Evolutionary conservation across 1,139 yeast species (phyloP).

Genomic region (Blastobotrys buckinghamii): DNA sequence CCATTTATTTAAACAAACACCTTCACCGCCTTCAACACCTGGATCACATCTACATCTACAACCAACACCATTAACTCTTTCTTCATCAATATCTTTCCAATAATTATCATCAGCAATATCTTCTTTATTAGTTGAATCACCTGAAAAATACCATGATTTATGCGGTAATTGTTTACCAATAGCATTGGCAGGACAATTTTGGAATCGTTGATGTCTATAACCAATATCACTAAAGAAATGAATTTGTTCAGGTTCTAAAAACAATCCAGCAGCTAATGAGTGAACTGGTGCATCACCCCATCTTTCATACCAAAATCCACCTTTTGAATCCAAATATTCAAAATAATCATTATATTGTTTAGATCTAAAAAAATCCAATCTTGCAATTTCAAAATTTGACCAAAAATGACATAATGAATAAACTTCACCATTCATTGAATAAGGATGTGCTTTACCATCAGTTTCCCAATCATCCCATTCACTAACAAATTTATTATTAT

Average conservation of each 20-base stretch:
- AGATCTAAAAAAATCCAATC: slow-evolving; percentile 70
- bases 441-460: slow-evolving; percentile 25
- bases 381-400: slow-evolving; percentile 79
- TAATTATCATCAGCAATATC: slow-evolving; percentile 31
- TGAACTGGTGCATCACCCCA: slow-evolving; percentile 95
- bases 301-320: slow-evolving; percentile 78
- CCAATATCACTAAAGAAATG: slow-evolving; percentile 92
- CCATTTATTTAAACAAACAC: slow-evolving; percentile 56
- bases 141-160: not conserved
- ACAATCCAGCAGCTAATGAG: slow-evolving; percentile 64
- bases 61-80: slow-evolving; percentile 58
- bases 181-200: slow-evolving; percentile 78
- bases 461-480: slow-evolving; percentile 14
- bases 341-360: slow-evolving; percentile 64
- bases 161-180: slow-evolving; percentile 29
- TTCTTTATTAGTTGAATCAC: slow-evolving; percentile 25
- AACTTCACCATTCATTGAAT: slow-evolving; percentile 55
- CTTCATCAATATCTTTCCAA: slow-evolving; percentile 45
- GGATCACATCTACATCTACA: slow-evolving; percentile 81
- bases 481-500: not conserved
- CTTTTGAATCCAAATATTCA: slow-evolving; percentile 55
- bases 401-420: slow-evolving; percentile 88
- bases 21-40: slow-evolving; percentile 46
- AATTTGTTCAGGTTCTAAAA: slow-evolving; percentile 60
- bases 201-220: slow-evolving; percentile 63